Conservation (phyloP, 805 yeast species). For the Barnettozyma populi region DNA sequence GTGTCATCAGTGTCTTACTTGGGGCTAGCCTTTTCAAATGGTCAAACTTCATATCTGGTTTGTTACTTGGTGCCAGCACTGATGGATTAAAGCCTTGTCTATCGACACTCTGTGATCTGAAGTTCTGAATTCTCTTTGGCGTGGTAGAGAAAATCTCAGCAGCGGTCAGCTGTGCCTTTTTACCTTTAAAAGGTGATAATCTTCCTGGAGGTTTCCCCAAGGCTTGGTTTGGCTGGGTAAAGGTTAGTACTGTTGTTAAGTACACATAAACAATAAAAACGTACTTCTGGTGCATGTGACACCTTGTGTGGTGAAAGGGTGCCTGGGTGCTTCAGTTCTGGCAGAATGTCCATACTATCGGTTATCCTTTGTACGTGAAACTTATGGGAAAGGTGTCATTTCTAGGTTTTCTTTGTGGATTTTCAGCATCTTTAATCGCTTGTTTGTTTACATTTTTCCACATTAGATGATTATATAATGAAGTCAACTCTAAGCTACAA, state of each 20-base stretch:
- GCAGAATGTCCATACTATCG: background rate
- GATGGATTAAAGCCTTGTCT: conserved; percentile 12
- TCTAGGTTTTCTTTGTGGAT: background rate
- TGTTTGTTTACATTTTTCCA: conserved; percentile 13
- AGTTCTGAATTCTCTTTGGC: conserved; percentile 24
- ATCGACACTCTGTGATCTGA: conserved; percentile 28
- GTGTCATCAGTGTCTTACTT: conserved; percentile 20
- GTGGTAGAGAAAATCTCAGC: conserved; percentile 23
- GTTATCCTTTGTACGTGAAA: background rate
- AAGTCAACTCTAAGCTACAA: no score
- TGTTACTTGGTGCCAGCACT: conserved; percentile 3
- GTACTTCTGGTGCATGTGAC: conserved; percentile 10
- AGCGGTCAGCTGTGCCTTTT: conserved; percentile 10
- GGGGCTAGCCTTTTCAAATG: conserved; percentile 27
- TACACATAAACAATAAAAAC: background rate
- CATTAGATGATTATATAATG: background rate
- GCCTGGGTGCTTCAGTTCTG: conserved; percentile 1
- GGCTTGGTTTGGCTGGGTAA: conserved; percentile 5
- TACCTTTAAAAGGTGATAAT: conserved; percentile 23
- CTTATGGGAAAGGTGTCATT: background rate
- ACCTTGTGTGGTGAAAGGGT: background rate
- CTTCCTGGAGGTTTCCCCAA: conserved; percentile 20
- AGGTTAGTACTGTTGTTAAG: background rate
- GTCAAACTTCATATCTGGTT: conserved; percentile 20
- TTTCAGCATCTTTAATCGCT: background rate